These are phyloP conservation scores for Trypanosoma platydactyli DNA, from an alignment of 208 protist genomes.

Conservation along the genomic window DNA sequence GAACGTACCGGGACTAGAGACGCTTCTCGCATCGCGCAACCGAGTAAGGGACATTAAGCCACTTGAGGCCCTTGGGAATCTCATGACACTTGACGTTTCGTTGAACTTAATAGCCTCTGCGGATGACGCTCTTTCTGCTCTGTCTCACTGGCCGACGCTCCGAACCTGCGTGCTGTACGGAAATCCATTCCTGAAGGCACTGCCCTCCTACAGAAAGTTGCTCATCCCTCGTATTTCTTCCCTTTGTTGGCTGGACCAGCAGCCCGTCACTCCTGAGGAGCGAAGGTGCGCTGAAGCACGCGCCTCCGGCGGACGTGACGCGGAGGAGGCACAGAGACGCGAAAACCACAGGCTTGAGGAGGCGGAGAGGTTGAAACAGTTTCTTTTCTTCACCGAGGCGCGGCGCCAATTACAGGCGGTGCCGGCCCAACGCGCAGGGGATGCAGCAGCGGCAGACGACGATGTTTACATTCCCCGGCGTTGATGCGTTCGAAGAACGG, in stretches of 20 bases:
- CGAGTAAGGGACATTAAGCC: constrained; percentile 28
- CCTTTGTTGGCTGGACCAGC: constrained; percentile 74
- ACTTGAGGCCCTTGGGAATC: constrained; percentile 14
- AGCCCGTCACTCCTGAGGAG: constrained; percentile 70
- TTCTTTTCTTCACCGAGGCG: constrained; percentile 38
- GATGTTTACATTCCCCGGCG: constrained; percentile 13
- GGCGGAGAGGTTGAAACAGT: constrained; percentile 35
- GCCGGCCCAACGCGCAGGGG: no score
- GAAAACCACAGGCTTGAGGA: constrained; percentile 32
- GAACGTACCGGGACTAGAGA: constrained; percentile 44
- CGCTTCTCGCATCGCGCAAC: constrained; percentile 62
- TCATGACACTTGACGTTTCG: constrained; percentile 46
- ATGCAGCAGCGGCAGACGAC: constrained; percentile 1
- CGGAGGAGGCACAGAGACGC: constrained; percentile 37
- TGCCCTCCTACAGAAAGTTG: constrained; percentile 79
- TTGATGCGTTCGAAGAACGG: no score
- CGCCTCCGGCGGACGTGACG: constrained; percentile 40
- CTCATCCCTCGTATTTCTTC: constrained; percentile 54
- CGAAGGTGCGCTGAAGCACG: constrained; percentile 70
- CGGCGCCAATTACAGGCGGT: constrained; percentile 13
- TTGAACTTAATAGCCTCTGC: constrained; percentile 33
- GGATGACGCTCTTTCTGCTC: constrained; percentile 24
- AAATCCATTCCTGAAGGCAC: constrained; percentile 59
- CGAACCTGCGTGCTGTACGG: constrained; percentile 79
- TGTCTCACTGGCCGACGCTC: constrained; percentile 33